A percentile compares a stretch with the other conserved stretches of the same genome.
phyloP scores from a whole-genome alignment of 1,139 yeast species.

The Schizosaccharomyces versatilis region DNA sequence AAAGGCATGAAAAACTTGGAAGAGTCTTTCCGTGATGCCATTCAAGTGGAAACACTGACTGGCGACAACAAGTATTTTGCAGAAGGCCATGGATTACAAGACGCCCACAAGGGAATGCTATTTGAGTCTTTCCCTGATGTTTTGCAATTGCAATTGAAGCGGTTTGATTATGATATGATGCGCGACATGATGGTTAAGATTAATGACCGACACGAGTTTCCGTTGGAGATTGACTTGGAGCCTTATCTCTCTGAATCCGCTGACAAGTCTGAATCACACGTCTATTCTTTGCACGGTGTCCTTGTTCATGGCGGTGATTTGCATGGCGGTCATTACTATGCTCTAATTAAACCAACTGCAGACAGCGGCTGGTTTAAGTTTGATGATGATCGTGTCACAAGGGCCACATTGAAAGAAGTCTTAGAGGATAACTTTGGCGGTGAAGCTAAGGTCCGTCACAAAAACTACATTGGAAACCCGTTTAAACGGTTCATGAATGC shows the following conservation, averaged over 20 bases:
- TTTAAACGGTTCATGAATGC: slow-evolving; percentile 71
- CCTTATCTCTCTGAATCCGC: slow-evolving; percentile 51
- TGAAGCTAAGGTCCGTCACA: slow-evolving; percentile 26
- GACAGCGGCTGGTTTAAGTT: slow-evolving; percentile 67
- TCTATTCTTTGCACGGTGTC: slow-evolving; percentile 65
- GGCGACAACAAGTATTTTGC: slow-evolving; percentile 96
- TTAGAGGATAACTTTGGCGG: slow-evolving; percentile 88
- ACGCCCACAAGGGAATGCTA: slow-evolving; percentile 89
- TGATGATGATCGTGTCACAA: slow-evolving; percentile 87
- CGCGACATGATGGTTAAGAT: slow-evolving; percentile 76
- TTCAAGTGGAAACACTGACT: slow-evolving; percentile 68
- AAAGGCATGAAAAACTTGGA: slow-evolving; percentile 53
- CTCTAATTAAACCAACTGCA: slow-evolving; percentile 63
- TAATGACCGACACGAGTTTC: slow-evolving; percentile 81
- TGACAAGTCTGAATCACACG: slow-evolving; percentile 41
- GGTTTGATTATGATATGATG: slow-evolving; percentile 86
- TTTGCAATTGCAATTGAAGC: slow-evolving; percentile 69
- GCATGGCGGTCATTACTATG: slow-evolving; percentile 88
- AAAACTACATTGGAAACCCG: slow-evolving; percentile 28
- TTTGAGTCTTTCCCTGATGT: slow-evolving; percentile 83
- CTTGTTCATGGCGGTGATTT: slow-evolving; percentile 89
- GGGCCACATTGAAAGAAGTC: slow-evolving; percentile 62
- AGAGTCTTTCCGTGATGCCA: slow-evolving; percentile 64
- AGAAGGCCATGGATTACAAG: slow-evolving; percentile 78
- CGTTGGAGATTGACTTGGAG: slow-evolving; percentile 55